Evolutionary conservation across 208 protist genomes (phyloP).

Genomic region (Phytomonas francai): DNA sequence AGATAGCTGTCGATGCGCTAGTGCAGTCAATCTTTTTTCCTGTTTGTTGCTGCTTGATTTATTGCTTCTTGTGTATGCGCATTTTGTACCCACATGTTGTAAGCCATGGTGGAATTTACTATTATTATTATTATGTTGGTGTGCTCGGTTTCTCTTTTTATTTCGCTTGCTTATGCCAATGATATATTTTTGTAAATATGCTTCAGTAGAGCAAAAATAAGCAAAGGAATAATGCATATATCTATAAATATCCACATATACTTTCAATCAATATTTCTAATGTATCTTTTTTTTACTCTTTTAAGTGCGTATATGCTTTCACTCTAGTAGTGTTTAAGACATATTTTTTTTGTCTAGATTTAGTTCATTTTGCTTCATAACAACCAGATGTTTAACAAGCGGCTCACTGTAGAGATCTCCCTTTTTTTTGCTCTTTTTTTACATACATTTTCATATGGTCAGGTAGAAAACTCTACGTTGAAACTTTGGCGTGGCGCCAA

Average conservation of each 20-base stretch:
- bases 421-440: slow-evolving; percentile 1
- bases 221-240: slow-evolving; percentile 2
- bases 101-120: background rate
- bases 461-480: background rate
- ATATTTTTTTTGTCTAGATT: background rate
- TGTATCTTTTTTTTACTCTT: background rate
- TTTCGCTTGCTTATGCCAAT: background rate
- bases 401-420: background rate
- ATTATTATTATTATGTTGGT: slow-evolving; percentile 1
- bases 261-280: slow-evolving; percentile 1
- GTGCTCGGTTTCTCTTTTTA: background rate
- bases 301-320: background rate
- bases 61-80: slow-evolving; percentile 7
- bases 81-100: background rate
- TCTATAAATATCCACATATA: background rate
- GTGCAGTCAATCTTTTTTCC: slow-evolving; percentile 1
- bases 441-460: slow-evolving; percentile 5
- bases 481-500: background rate
- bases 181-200: slow-evolving; percentile 1
- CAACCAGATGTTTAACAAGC: background rate
- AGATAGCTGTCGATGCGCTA: background rate
- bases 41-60: slow-evolving; percentile 10
- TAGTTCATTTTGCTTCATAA: slow-evolving; percentile 7
- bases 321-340: background rate
- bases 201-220: background rate